These are phyloP conservation scores for Lathyrus oleraceus DNA, from an alignment of 306 rosid species.

Conservation along the genomic window DNA sequence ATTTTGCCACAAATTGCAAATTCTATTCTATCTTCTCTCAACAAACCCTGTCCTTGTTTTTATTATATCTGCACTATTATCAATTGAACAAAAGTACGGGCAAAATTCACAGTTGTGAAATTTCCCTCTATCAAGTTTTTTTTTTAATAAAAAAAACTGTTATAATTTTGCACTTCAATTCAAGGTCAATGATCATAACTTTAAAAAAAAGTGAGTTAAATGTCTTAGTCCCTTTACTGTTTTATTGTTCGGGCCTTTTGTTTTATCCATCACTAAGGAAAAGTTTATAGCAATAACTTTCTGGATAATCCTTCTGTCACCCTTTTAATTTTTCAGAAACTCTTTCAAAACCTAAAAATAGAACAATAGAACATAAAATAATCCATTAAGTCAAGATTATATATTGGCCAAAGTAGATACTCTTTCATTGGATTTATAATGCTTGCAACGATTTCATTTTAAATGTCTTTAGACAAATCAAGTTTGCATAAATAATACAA, in stretches of 20 bases:
- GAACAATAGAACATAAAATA: too few species aligned
- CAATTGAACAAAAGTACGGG: neutral
- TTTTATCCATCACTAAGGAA: neutral
- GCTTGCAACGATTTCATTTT: too few species aligned
- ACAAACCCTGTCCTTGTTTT: neutral
- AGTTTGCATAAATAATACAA: too few species aligned
- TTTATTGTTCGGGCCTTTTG: neutral
- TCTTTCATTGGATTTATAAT: too few species aligned
- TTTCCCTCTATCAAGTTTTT: neutral
- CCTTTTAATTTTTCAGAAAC: too few species aligned
- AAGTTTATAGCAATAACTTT: too few species aligned
- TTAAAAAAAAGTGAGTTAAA: too few species aligned
- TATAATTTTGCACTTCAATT: neutral
- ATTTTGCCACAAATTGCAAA: conserved; percentile 5
- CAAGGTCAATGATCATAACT: neutral
- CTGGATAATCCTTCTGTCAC: too few species aligned
- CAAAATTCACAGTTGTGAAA: neutral
- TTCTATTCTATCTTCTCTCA: neutral
- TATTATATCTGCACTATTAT: neutral
- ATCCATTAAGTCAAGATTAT: too few species aligned
- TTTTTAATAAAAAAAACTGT: neutral
- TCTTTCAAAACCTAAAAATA: too few species aligned
- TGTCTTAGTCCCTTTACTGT: neutral
- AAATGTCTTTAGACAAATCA: too few species aligned
- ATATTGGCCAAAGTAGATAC: too few species aligned